phyloP scores from a whole-genome alignment of 805 yeast species.

The Candida silvicultrix region DNA sequence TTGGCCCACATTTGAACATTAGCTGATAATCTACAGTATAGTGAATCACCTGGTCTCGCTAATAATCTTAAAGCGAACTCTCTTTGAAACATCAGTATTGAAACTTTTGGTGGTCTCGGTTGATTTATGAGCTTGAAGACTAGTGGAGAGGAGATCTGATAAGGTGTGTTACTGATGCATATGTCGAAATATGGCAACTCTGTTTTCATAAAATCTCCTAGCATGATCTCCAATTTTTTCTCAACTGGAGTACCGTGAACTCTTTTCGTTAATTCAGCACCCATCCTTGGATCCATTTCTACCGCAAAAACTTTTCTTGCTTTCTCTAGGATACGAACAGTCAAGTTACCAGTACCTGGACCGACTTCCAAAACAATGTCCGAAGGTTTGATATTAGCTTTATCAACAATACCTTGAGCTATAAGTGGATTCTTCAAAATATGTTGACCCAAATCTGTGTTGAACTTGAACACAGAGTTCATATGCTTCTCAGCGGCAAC shows the following conservation, averaged over 20 bases:
- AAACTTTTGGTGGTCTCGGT: slow-evolving; percentile 91
- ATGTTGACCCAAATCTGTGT: slow-evolving; percentile 96
- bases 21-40: slow-evolving; percentile 90
- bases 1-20: slow-evolving; percentile 99
- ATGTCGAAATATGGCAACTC: slow-evolving; percentile 93
- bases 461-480: slow-evolving; percentile 89
- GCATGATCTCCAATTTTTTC: slow-evolving; percentile 81
- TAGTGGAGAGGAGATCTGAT: slow-evolving; percentile 94
- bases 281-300: slow-evolving; percentile 99
- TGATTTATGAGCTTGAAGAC: slow-evolving; percentile 88
- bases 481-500: slow-evolving; percentile 66
- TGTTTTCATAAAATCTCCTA: slow-evolving; percentile 95
- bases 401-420: slow-evolving; percentile 97
- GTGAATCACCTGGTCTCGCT: slow-evolving; percentile 94
- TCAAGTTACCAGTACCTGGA: slow-evolving; percentile 98
- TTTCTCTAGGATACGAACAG: slow-evolving; percentile 86
- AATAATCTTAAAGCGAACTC: slow-evolving; percentile 91
- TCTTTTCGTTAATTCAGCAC: slow-evolving; percentile 95
- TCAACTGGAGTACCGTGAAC: slow-evolving; percentile 96
- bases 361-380: slow-evolving; percentile 95
- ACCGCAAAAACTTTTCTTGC: slow-evolving; percentile 94
- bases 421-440: slow-evolving; percentile 92
- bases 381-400: slow-evolving; percentile 87
- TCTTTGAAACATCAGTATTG: slow-evolving; percentile 95
- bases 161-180: slow-evolving; percentile 95